Evolutionary conservation across 176 grass and related monocot species (phyloP).

Genomic region (Saccharum spontaneum): DNA sequence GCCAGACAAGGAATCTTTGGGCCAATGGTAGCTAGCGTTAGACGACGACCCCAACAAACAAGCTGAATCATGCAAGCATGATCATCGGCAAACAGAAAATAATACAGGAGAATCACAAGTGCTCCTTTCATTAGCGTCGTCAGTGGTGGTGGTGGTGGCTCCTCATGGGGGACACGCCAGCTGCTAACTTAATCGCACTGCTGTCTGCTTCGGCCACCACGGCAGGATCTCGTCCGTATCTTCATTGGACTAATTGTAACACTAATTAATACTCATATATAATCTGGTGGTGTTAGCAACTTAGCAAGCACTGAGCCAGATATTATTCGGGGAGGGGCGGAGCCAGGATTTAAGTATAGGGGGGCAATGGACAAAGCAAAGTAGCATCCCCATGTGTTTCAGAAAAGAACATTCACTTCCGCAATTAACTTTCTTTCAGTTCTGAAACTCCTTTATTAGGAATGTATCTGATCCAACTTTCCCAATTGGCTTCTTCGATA

Average conservation of each 20-base stretch:
- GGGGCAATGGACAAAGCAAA: no score
- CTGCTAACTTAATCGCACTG: not conserved
- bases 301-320: not conserved
- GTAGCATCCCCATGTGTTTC: no score
- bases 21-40: not conserved
- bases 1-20: constrained; percentile 14
- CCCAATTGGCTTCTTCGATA: no score
- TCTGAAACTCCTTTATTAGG: no score
- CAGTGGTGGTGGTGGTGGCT: not conserved
- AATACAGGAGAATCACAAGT: constrained; percentile 25
- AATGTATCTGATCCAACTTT: no score
- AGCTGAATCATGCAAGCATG: not conserved
- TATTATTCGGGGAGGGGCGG: not conserved
- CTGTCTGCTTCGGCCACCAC: not conserved
- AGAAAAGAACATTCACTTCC: no score
- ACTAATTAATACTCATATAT: not conserved
- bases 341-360: no score
- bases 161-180: not conserved
- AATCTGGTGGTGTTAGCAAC: not conserved
- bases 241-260: not conserved
- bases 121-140: constrained; percentile 18
- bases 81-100: not conserved
- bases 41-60: not conserved
- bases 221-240: not conserved
- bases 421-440: no score